phyloP scores from a whole-genome alignment of 2,329 filamentous ascomycete species.

The Aspergillus melleus region DNA sequence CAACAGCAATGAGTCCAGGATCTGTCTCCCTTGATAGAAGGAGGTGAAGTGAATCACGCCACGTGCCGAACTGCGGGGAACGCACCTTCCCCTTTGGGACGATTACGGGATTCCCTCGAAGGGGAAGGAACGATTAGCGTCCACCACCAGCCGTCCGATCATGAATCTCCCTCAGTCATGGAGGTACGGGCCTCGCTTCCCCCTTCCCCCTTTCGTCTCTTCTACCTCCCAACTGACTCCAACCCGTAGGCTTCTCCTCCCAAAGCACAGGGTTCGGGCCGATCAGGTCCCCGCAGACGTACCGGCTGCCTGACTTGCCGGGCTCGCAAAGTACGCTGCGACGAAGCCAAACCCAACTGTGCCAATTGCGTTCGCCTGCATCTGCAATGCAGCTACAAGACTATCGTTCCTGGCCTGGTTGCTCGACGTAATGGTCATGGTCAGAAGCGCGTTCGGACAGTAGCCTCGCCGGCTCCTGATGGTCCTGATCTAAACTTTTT shows the following conservation, averaged over 20 bases:
- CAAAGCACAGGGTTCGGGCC: conserved; percentile 33
- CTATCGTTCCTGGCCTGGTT: conserved; percentile 18
- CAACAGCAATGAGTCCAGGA: no score
- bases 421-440: conserved; percentile 1
- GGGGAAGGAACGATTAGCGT: neutral
- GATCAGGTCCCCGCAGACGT: conserved; percentile 36
- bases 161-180: conserved; percentile 35
- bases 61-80: neutral
- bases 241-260: conserved; percentile 17
- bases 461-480: conserved; percentile 6
- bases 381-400: conserved; percentile 32
- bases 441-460: neutral
- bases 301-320: conserved; percentile 38
- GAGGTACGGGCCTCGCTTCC: neutral
- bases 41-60: neutral
- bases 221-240: neutral
- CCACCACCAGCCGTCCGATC: neutral
- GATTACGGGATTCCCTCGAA: neutral
- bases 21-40: no score
- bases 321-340: conserved; percentile 38
- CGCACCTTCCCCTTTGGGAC: neutral
- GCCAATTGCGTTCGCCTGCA: conserved; percentile 35
- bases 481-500: conserved; percentile 30
- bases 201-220: neutral
- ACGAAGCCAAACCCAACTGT: conserved; percentile 36